Conservation (phyloP, 352 stramenopile genomes). For the Phytophthora boehmeriae region DNA sequence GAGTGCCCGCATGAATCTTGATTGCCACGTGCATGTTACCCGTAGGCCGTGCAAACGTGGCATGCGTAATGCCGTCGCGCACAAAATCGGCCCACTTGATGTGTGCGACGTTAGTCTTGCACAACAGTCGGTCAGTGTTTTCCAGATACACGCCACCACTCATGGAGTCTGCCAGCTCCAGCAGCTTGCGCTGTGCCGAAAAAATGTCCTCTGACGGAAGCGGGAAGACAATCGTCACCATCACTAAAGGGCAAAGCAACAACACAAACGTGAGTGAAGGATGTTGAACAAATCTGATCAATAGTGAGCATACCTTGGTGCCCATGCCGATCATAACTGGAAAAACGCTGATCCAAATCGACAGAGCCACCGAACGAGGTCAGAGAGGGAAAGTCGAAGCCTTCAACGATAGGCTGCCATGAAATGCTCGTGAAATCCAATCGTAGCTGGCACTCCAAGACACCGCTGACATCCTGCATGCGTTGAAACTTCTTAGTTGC, state of each 20-base stretch:
- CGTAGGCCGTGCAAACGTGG: conserved; percentile 60
- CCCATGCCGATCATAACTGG: conserved; percentile 37
- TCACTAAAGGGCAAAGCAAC: conserved; percentile 14
- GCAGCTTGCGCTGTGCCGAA: conserved; percentile 78
- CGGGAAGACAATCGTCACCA: conserved; percentile 78
- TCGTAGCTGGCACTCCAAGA: conserved; percentile 61
- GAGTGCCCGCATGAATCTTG: conserved; percentile 65
- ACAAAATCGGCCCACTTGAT: conserved; percentile 56
- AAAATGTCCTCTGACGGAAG: conserved; percentile 86
- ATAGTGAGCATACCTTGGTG: conserved; percentile 23
- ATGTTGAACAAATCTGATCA: conserved; percentile 3
- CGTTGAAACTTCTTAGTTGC: conserved; percentile 55
- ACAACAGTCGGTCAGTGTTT: conserved; percentile 41
- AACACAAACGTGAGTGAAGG: conserved; percentile 7
- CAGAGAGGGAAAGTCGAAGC: conserved; percentile 12
- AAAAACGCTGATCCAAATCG: conserved; percentile 35
- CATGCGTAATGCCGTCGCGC: conserved; percentile 55
- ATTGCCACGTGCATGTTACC: conserved; percentile 72
- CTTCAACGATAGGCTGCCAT: conserved; percentile 46
- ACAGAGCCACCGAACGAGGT: conserved; percentile 19
- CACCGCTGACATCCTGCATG: conserved; percentile 65
- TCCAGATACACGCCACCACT: conserved; percentile 65
- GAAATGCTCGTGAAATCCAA: conserved; percentile 57
- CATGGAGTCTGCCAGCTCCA: conserved; percentile 77
- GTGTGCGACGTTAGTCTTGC: conserved; percentile 57